Base-by-base conservation (phyloP, 768 basidiomycete species). In the Tremella yokohamensis region DNA sequence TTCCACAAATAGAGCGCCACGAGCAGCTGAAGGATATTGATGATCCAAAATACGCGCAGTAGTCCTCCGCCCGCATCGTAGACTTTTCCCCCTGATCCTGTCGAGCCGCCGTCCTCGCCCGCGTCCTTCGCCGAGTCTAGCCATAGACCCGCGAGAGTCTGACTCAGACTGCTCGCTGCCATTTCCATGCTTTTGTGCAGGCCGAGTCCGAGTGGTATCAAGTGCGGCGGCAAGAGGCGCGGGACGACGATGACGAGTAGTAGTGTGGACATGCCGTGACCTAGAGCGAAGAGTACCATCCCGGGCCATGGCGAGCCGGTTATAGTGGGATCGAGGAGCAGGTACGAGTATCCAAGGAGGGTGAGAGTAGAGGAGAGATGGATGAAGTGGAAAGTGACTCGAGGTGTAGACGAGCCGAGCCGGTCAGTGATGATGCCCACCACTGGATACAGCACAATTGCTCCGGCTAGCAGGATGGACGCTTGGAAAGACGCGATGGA, bases 231-330 rank as follows among this genome's bases (percentile, higher is more conserved):
- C 11, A 69, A 45, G 40, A 69, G 42, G 6, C 57, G 49, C 1
- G 64, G 64, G 19, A 68, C 61, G n/a, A 68, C 54, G 15, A 68
- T 58, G 34, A 68, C 64, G 48, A 68, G 52, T 22, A 67, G 63
- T 1, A 67, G 61, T 2, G 66, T 62, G 1, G 66, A 47, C 57
- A 65, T 62, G 26, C 66, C 66, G 44, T 65, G 63, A 8, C 66
- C 66, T 8, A 63, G 26, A 1, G 64, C 45, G 29, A 62, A 65
- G 20, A 62, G 48, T 26, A 62, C 38, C 53, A 68, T 56, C n/a
- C 66, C 66, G 1, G 53, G 57, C 49, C 62, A 49, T 12, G 66
- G 66, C 13, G 60, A 38, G 2, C 38, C 12, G n/a, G 59, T 64
- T 18, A 58, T 1, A 2, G 37, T 15, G 7, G 60, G 57, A 3